Evolutionary conservation across 192 early-diverging fungal species (phyloP).

Genomic region (Coemansia sp.): DNA sequence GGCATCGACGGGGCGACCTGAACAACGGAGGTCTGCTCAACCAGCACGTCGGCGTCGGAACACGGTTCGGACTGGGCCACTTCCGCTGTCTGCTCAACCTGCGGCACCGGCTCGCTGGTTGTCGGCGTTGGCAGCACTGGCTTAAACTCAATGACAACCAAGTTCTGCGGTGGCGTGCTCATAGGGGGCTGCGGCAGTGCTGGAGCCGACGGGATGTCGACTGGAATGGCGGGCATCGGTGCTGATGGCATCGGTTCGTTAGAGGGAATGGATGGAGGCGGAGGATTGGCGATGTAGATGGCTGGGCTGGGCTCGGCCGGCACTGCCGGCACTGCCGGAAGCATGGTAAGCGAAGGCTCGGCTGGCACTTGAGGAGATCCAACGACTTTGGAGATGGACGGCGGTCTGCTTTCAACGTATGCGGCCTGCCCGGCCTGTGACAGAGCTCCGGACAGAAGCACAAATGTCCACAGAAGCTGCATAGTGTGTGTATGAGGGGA

Average conservation of each 20-base stretch:
- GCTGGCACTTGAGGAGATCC: background rate
- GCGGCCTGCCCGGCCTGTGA: slow-evolving; percentile 23
- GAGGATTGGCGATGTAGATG: slow-evolving; percentile 26
- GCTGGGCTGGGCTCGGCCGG: background rate
- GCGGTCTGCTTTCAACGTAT: slow-evolving; percentile 26
- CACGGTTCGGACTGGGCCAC: background rate
- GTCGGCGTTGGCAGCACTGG: slow-evolving; percentile 4
- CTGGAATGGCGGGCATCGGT: slow-evolving; percentile 1
- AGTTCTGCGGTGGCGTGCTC: background rate
- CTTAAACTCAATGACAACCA: slow-evolving; percentile 26
- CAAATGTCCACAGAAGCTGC: slow-evolving; percentile 43
- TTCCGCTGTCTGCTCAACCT: background rate
- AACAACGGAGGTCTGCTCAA: background rate
- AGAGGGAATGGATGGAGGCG: slow-evolving; percentile 8
- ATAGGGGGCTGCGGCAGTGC: background rate
- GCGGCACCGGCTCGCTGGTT: background rate
- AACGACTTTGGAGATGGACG: background rate
- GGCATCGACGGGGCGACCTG: background rate
- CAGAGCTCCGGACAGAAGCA: slow-evolving; percentile 18
- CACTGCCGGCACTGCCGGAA: background rate
- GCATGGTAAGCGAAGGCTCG: background rate
- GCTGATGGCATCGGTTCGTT: background rate
- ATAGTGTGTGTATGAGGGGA: slow-evolving; percentile 10
- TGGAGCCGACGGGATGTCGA: background rate
- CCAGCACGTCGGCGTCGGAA: background rate